These are phyloP conservation scores for Malassezia restricta DNA, from an alignment of 1,284 basidiomycete species.

Conservation along the genomic window DNA sequence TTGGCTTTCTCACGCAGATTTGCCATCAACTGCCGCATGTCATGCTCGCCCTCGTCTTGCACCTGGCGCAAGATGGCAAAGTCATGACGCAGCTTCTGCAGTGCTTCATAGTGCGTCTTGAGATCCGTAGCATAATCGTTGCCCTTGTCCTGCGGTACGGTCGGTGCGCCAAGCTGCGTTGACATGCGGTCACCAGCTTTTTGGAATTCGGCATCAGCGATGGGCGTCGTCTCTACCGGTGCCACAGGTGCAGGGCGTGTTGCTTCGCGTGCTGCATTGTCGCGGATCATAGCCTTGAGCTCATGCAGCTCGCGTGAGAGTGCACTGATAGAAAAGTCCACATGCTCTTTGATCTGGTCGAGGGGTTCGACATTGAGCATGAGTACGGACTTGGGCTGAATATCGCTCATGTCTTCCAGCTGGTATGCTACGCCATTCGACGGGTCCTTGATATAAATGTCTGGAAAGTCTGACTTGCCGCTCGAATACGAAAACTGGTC, in stretches of 20 bases:
- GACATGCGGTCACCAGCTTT: conserved; percentile 19
- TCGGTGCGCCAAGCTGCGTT: background rate
- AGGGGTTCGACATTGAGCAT: conserved; percentile 96
- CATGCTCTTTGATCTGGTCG: conserved; percentile 96
- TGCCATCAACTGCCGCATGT: conserved; percentile 72
- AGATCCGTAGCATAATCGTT: conserved; percentile 52
- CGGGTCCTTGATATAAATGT: conserved; percentile 85
- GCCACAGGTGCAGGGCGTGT: conserved; percentile 12
- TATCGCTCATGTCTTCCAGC: conserved; percentile 85
- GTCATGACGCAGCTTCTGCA: conserved; percentile 81
- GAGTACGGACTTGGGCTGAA: conserved; percentile 72
- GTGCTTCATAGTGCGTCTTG: conserved; percentile 81
- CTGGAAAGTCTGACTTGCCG: conserved; percentile 75
- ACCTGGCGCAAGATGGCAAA: conserved; percentile 84
- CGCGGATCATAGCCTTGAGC: conserved; percentile 58
- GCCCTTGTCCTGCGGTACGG: background rate
- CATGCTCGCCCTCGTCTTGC: conserved; percentile 79
- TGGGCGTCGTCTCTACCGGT: conserved; percentile 12
- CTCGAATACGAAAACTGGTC: conserved; percentile 92
- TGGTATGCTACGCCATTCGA: conserved; percentile 86
- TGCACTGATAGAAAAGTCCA: conserved; percentile 72
- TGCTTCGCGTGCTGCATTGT: background rate
- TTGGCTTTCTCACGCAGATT: conserved; percentile 73
- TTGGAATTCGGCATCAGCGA: conserved; percentile 39
- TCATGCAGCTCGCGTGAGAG: conserved; percentile 88